Evolutionary conservation across 495 filamentous ascomycete species (phyloP), one percentile per base, ranked within the genome.

Genomic region (Neurospora cerealis): DNA sequence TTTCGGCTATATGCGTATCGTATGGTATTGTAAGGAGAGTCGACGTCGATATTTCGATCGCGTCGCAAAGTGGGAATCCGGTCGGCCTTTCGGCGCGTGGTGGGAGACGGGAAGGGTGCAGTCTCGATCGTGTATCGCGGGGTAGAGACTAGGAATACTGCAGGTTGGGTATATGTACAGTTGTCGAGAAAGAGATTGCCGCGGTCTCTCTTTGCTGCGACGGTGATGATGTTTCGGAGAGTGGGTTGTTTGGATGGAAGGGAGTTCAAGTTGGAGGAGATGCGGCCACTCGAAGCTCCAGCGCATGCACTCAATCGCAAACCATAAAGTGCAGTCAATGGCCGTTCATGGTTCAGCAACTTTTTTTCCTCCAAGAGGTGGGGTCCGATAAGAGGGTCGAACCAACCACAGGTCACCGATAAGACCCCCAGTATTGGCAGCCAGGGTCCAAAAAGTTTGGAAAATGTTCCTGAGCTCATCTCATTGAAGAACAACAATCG

Each of bases 381-480:
- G 71, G 69, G 40, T 41, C 73, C 42, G 79, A 80, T 80, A 80
- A 80, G 71, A 5, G 0, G 2, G 3, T 6, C 15, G 21, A n/a
- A n/a, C 77, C 77, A 79, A 79, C 75, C 28, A 54, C 2, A 9
- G 0, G 0, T 0, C 2, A 0, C 46, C 24, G 78, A 79, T 78
- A 79, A 78, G 73, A 10, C 44, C 54, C 54, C 54, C 54, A 62
- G 54, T 13, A 32, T 62, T 62, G 5, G 54, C 24, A 15, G 54
- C 54, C 54, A 66, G 54, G 28, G 54, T 66, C 54, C 54, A 66
- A 34, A 62, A 66, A 66, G 54, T 66, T 66, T 66, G 54, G 54
- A 66, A 66, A 66, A 66, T 66, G 54, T 66, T 66, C 54, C 28
- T 34, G 54, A 62, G 48, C 28, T 66, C 54, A 66, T 66, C 54